Base-by-base conservation (phyloP, 805 yeast species). In the Candida oleophila region DNA sequence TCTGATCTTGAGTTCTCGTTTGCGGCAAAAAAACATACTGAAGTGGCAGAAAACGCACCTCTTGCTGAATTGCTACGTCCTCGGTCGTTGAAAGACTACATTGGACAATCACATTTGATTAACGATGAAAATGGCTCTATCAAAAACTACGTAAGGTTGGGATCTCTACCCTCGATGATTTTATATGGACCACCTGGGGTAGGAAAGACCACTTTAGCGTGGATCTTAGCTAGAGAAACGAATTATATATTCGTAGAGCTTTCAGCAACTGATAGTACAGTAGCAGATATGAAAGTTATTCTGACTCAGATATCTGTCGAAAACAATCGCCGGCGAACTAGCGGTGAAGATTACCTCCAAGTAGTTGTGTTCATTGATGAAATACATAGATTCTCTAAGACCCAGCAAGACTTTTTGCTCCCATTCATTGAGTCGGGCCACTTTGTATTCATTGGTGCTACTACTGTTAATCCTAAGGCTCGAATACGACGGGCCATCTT, bases 141-240 rank as follows among this genome's bases (percentile, higher is more conserved):
- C 2, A 68, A 81, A 22, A 83, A 83, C 39, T 87, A 87, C 49
- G 73, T 91, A 1, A 73, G 76, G 33, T 66, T 77, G 65, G 80
- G 85, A n/a, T 70, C 74, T 41, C 70, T 87, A 5, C 97, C 97
- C 1, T 89, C 97, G 0, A 76, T 94, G 81, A 81, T 94, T 1
- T 67, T 94, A 3, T 87, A 94, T 87, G 99, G 99, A 0, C 96
- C 96, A 0, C 96, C 97, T 1, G 99, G 99, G 0, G 91, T 89
- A 2, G 92, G 94, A 74, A 94, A 94, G 60, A 94, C 99, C 0
- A 85, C 97, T 0, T 61, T 94, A 22, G 94, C 96, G 0, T 54
- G 77, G 36, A 76, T 85, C 32, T 65, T 87, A n/a, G 83, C 90
- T 0, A 58, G 66, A 14, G 66, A 72, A n/a, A 68, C 81, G 1